Base-by-base conservation (phyloP, 1,139 yeast genomes). In the Hansenula sp. region DNA sequence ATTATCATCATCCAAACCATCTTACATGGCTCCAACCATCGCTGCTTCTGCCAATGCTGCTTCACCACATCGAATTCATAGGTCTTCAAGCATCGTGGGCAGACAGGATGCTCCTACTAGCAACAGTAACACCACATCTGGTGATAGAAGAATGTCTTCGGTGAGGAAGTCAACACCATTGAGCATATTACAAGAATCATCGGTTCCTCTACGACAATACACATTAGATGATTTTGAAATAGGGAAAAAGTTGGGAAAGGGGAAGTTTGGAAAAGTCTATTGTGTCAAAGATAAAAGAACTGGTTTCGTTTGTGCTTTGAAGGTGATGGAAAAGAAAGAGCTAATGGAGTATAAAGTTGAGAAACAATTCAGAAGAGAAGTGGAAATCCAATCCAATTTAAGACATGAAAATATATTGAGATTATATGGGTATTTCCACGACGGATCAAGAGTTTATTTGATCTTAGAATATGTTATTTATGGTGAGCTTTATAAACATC, bases 211-310 rank as follows among this genome's bases (percentile, higher is more conserved):
- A 38, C 48, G 59, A 38, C 51, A 57, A 19, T 56, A 55, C 40
- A 47, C 54, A 0, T 43, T 82, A 25, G 67, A 73, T 28, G 95
- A 88, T 59, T 93, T 89, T 67, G 96, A 90, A 54, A 75, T 93
- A 38, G 99, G 99, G 12, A 77, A 84, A 44, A 82, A 86, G 46
- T 72, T 93, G 33, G 99, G 99, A 0, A 89, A 88, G 60, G 99
- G 99, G 3, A 90, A 90, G 62, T 80, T 91, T 55, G 99, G 99
- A 3, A 81, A 80, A 54, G 99, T 93, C 0, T 91, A 90, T 63
- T 87, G 96, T 58, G 98, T 86, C 13, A 74, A 77, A 47, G 97
- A 91, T 60, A 81, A 77, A 54, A 57, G 66, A 28, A 76, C 89
- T 0, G 96, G 95, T 1, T 87, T 79, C 56, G 72, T 93, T 2